Base-by-base conservation (phyloP, 2,329 filamentous ascomycete species). In the Trichoderma arundinaceum region DNA sequence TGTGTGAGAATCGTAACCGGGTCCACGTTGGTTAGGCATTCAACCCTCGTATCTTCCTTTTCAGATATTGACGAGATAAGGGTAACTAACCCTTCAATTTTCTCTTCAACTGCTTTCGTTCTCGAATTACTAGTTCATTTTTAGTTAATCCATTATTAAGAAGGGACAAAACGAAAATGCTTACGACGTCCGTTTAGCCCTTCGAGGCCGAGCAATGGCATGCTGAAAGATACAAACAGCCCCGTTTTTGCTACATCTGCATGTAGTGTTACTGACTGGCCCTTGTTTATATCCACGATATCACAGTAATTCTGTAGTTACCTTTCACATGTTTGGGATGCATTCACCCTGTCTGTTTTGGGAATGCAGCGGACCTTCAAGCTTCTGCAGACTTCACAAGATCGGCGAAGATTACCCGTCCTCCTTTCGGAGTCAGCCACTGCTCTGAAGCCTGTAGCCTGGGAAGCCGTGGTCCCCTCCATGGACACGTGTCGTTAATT, bases 201-300 rank as follows among this genome's bases (percentile, higher is more conserved):
- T 17, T 43, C 53, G 53, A 17, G 53, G 53, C 22, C 53, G 53
- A 43, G 53, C 53, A 56, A 56, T 56, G 38, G 53, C 53, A 5
- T 38, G 53, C 12, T 56, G 38, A 19, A 56, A 56, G 13, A 56
- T 56, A 19, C 53, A 56, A 3, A 19, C 8, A 7, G 53, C 43
- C 13, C 53, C 53, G 32, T 43, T 43, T 12, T 2, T n/a, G 19
- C 19, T 56, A 12, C 53, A 56, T 56, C 53, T 56, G 15, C 6
- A 7, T n/a, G 17, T 10, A n/a, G 3, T 32, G 38, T 43, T n/a
- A 43, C 10, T 32, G 8, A 43, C 32, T 8, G 7, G 53, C 15
- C 43, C 17, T 28, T 17, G 17, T 7, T 12, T 15, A 13, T 33
- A 39, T 10, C 22, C 22, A 28, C 22, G 2, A 4, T 28, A 28